Conservation (phyloP, 768 basidiomycete genomes). For the Atractiella rhizophila region DNA sequence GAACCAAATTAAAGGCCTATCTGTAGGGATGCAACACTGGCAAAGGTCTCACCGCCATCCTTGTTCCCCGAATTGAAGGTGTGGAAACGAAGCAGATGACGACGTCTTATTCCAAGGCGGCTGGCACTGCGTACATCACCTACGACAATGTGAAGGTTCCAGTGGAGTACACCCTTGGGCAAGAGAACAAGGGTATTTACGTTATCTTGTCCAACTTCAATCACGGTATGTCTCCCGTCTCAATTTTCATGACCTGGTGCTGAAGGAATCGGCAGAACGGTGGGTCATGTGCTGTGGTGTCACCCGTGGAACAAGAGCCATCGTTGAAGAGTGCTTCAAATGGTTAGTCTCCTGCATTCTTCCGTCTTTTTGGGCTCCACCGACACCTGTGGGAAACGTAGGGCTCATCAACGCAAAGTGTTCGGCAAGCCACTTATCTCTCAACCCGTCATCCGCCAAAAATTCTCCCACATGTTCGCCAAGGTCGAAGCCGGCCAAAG, state of each 20-base stretch:
- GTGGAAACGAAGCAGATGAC: slow-evolving; percentile 73
- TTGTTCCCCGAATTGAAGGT: slow-evolving; percentile 51
- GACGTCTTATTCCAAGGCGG: slow-evolving; percentile 45
- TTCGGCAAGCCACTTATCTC: slow-evolving; percentile 63
- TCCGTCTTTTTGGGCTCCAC: neutral
- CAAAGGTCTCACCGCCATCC: slow-evolving; percentile 56
- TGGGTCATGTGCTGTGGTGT: slow-evolving; percentile 4
- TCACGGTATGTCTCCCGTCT: slow-evolving; percentile 53
- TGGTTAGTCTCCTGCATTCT: slow-evolving; percentile 3
- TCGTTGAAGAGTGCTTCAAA: slow-evolving; percentile 69
- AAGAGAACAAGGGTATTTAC: slow-evolving; percentile 45
- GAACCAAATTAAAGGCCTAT: too few species aligned
- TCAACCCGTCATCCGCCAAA: slow-evolving; percentile 60
- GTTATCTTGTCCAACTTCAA: slow-evolving; percentile 42
- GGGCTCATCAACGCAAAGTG: slow-evolving; percentile 67
- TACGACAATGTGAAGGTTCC: slow-evolving; percentile 72
- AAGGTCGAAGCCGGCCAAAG: slow-evolving; percentile 52
- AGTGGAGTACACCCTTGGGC: slow-evolving; percentile 60
- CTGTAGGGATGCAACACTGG: slow-evolving; percentile 41
- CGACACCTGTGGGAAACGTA: slow-evolving; percentile 27
- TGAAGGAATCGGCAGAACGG: slow-evolving; percentile 20
- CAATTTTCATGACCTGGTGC: slow-evolving; percentile 37
- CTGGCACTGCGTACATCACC: slow-evolving; percentile 51
- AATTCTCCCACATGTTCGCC: slow-evolving; percentile 68
- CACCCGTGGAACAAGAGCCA: slow-evolving; percentile 43